Percentiles rank a stretch among this genome's conserved stretches.
phyloP scores from a whole-genome alignment of 352 stramenopile genomes.

The Pythium dissimile region DNA sequence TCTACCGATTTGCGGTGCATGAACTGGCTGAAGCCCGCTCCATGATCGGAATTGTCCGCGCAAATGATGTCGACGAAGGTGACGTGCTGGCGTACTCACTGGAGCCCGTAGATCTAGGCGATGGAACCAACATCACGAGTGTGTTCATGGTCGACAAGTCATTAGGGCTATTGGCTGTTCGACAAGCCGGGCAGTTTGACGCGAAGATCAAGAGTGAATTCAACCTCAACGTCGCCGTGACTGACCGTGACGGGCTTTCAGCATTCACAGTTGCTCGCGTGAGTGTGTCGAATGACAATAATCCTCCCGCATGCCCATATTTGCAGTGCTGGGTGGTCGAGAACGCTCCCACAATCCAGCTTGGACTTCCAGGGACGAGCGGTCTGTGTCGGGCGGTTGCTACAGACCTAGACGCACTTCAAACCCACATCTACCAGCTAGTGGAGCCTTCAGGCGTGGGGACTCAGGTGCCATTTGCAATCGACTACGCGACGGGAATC shows the following conservation, averaged over 20 bases:
- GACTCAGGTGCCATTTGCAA: constrained; percentile 12
- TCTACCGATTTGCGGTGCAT: constrained; percentile 36
- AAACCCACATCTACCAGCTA: constrained; percentile 48
- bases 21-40: constrained; percentile 31
- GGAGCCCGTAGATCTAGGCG: neutral
- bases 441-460: constrained; percentile 8
- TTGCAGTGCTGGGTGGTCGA: constrained; percentile 61
- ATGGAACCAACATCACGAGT: constrained; percentile 5
- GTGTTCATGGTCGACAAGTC: constrained; percentile 18
- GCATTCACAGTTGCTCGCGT: constrained; percentile 20
- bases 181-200: constrained; percentile 7
- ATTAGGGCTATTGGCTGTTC: constrained; percentile 7
- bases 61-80: constrained; percentile 34
- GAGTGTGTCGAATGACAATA: constrained; percentile 43
- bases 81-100: constrained; percentile 31
- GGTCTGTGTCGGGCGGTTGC: constrained; percentile 34
- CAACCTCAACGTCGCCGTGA: constrained; percentile 16
- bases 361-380: constrained; percentile 30
- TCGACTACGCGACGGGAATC: constrained; percentile 32
- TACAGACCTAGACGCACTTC: constrained; percentile 34
- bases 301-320: constrained; percentile 35
- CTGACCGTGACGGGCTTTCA: constrained; percentile 21
- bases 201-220: constrained; percentile 10
- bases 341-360: constrained; percentile 33
- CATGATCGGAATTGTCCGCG: constrained; percentile 37